Evolutionary conservation across 2,329 filamentous ascomycete species (phyloP), one percentile per base, ranked within the genome.

Genomic region (Arthrobotrys entomopaga): DNA sequence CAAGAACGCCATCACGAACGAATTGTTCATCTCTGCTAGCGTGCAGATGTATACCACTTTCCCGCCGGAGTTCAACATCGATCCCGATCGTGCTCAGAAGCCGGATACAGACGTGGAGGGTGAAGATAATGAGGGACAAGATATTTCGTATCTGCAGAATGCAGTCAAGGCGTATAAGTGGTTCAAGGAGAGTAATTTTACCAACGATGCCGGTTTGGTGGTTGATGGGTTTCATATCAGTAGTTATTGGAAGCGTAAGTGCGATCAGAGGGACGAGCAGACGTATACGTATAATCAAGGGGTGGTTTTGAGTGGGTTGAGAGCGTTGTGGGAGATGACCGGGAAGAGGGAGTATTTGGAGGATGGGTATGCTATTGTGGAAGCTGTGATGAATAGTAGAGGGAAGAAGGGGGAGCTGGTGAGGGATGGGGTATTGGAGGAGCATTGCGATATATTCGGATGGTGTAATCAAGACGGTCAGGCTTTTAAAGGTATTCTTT

Each of bases 241-340:
- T 13, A 80, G 82, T 74, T 82, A 70, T 50, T 75, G 89, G 57
- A 92, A 91, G 65, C 89, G 87, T 0, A 85, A 87, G 76, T 97
- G 94, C 81, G 91, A 97, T 80, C 81, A 87, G 57, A 87, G 93
- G 56, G 91, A 97, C 81, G 88, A 93, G 77, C 94, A 93, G 89
- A 90, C 97, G 7, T 97, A 93, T 81, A 96, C 93, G 0, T 97
- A 98, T 83, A 98, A 98, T 82, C 94, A 98, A 81, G 94, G 93
- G 20, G 92, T 97, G 2, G 79, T 98, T 0, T 86, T 97, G 20
- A 93, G 91, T 3, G 93, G 92, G 11, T 87, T 92, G 65, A 87
- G 91, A 38, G 91, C 89, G 0, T 85, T 97, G 0, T 97, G 91
- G 87, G 86, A 91, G 75, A 88, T 88, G 13, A 97, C 91, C 0